Percentiles rank a stretch among this genome's conserved stretches.
Evolutionary conservation across 345 rosid genomes (phyloP).

Genomic region (Anacardium occidentale): DNA sequence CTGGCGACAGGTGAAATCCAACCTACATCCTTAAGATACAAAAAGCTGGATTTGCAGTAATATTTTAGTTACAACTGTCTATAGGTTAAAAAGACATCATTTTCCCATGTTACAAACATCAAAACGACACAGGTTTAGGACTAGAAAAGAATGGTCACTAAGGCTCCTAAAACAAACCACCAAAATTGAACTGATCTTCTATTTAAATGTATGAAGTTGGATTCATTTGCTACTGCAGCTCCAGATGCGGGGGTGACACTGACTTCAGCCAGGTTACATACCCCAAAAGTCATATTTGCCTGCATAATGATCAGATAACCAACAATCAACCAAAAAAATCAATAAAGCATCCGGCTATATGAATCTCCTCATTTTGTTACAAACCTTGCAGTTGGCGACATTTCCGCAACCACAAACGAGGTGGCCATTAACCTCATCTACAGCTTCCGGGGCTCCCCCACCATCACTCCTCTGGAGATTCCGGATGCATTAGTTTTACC

Average conservation of each 20-base stretch:
- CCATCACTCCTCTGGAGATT: constrained; percentile 73
- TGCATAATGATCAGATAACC: constrained; percentile 13
- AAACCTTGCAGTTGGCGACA: constrained; percentile 66
- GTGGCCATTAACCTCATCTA: constrained; percentile 72
- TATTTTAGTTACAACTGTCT: neutral
- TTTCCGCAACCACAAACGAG: constrained; percentile 68
- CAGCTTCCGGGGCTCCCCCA: constrained; percentile 78
- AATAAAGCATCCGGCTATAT: neutral
- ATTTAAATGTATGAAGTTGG: constrained; percentile 32
- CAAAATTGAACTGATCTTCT: constrained; percentile 13
- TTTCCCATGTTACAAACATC: neutral
- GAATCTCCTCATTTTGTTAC: constrained; percentile 3
- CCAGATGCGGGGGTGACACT: constrained; percentile 19
- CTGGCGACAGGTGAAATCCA: neutral
- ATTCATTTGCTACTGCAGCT: constrained; percentile 17
- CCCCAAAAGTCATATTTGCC: constrained; percentile 53
- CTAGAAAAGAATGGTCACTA: constrained; percentile 19
- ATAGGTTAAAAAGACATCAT: neutral
- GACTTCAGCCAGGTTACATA: constrained; percentile 34
- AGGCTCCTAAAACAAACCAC: constrained; percentile 22
- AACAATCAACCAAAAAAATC: neutral
- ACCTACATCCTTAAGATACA: constrained; percentile 1
- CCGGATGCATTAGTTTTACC: neutral
- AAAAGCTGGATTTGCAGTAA: neutral
- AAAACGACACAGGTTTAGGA: too few species aligned